Evolutionary conservation across 768 basidiomycete species (phyloP).

Genomic region (Crucibulum laeve): DNA sequence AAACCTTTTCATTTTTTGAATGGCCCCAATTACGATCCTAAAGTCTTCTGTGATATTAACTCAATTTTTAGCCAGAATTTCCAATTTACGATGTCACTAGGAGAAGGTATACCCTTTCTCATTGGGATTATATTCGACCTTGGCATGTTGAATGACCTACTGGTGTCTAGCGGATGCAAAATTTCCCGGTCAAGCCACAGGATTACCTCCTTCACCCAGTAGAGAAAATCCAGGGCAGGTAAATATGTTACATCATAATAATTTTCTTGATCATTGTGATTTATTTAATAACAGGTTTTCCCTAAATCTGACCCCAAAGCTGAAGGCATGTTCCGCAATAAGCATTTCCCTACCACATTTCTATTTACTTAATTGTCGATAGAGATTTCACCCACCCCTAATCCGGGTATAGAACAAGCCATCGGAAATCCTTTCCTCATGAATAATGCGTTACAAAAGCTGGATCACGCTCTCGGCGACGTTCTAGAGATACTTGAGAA

Average conservation of each 20-base stretch:
- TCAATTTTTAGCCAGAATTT: too few species aligned
- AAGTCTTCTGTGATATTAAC: too few species aligned
- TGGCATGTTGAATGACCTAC: too few species aligned
- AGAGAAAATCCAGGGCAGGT: constrained; percentile 45
- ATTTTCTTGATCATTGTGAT: not conserved
- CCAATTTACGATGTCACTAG: constrained; percentile 17
- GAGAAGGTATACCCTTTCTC: constrained; percentile 16
- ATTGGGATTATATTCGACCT: not conserved
- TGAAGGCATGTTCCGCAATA: constrained; percentile 19
- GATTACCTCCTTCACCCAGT: constrained; percentile 39
- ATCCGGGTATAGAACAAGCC: constrained; percentile 18
- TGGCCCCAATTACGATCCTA: too few species aligned
- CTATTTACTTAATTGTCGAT: not conserved
- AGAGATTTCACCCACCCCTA: constrained; percentile 9
- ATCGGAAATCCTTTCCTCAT: constrained; percentile 47
- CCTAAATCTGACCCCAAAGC: constrained; percentile 36
- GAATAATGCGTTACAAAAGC: constrained; percentile 33
- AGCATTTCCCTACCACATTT: not conserved
- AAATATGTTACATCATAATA: constrained; percentile 1
- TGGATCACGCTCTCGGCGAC: constrained; percentile 38
- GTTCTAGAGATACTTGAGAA: constrained; percentile 39
- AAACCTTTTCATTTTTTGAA: too few species aligned
- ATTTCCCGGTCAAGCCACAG: constrained; percentile 30
- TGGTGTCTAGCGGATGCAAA: too few species aligned
- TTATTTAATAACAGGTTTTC: constrained; percentile 39